Base-by-base conservation (phyloP, 441 rosid species). In the Sinapis alba region DNA sequence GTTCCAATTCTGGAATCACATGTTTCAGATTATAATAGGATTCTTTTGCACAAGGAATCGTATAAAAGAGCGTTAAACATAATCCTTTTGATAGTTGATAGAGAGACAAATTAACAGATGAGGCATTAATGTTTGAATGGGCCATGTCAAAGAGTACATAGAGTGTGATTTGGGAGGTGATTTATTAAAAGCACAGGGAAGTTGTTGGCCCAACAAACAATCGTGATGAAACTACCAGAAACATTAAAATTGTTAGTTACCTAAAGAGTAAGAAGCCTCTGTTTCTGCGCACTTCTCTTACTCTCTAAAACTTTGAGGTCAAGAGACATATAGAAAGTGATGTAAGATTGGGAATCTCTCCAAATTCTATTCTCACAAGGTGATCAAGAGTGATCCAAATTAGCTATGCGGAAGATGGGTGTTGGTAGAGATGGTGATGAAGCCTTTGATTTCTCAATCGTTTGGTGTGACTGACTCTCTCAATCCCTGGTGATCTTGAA, bases 181-280 rank as follows among this genome's bases (percentile, higher is more conserved):
- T 75, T 68, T 24, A 75, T 53, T 75, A 24, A 68, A 68, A 51
- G 41, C 79, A 75, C 74, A 62, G 15, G 50, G 69, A 62, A 53
- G 74, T 75, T 53, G 74, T 69, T 62, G 74, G 69, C 62, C 63
- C 69, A 75, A 75, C 79, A 75, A 75, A 75, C 79, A 54, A 64
- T 64, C 47, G 7, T 30, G 34, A 30, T 30, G 34, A 30, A 6
- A 30, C 34, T 30, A 30, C 34, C 34, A 41, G 15, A 41, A 13
- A 41, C 47, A 41, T 41, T 43, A 43, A 34, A 34, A 50, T 38
- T 65, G 47, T 74, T 66, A 67, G 62, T 58, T 66, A 66, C 47
- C 28, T 15, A 41, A 67, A 67, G 16, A 47, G 41, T 60, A 21
- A 67, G 16, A 4, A n/a, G 10, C 59, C 47, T 67, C n/a, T 30